These are phyloP conservation scores for Purpureocillium takamizusanense DNA, from an alignment of 2,329 filamentous ascomycete species.

Conservation along the genomic window DNA sequence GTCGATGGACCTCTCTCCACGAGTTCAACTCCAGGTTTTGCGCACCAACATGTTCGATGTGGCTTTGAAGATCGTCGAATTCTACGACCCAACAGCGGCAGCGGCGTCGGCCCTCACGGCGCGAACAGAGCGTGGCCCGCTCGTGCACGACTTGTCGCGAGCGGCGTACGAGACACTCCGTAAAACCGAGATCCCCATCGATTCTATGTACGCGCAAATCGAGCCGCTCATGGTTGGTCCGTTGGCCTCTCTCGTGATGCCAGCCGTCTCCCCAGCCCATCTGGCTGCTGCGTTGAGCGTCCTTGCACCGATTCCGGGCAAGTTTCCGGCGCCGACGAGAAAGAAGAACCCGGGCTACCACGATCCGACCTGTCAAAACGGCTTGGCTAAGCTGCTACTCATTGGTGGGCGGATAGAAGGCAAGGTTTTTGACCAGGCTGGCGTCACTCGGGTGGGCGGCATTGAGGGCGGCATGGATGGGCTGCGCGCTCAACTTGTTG, in stretches of 20 bases:
- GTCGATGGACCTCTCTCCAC: constrained; percentile 41
- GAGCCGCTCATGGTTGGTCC: constrained; percentile 74
- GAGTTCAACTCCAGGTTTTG: constrained; percentile 71
- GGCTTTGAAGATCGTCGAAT: constrained; percentile 79
- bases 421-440: constrained; percentile 69
- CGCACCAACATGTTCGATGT: constrained; percentile 84
- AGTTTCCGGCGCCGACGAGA: constrained; percentile 71
- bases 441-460: constrained; percentile 55
- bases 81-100: constrained; percentile 49
- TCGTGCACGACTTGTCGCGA: constrained; percentile 44
- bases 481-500: constrained; percentile 71
- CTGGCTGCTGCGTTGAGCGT: constrained; percentile 73
- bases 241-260: constrained; percentile 70
- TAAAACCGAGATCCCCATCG: constrained; percentile 21
- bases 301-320: constrained; percentile 60
- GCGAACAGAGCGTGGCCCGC: constrained; percentile 19
- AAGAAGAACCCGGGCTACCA: constrained; percentile 73
- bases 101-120: constrained; percentile 18
- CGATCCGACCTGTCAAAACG: constrained; percentile 69
- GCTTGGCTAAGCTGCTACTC: constrained; percentile 77
- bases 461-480: constrained; percentile 77
- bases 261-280: constrained; percentile 73
- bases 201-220: constrained; percentile 48
- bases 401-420: constrained; percentile 83
- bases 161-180: constrained; percentile 42